These are phyloP conservation scores for Calonectria crousiana DNA, from an alignment of 2,329 filamentous ascomycete species.

Conservation along the genomic window DNA sequence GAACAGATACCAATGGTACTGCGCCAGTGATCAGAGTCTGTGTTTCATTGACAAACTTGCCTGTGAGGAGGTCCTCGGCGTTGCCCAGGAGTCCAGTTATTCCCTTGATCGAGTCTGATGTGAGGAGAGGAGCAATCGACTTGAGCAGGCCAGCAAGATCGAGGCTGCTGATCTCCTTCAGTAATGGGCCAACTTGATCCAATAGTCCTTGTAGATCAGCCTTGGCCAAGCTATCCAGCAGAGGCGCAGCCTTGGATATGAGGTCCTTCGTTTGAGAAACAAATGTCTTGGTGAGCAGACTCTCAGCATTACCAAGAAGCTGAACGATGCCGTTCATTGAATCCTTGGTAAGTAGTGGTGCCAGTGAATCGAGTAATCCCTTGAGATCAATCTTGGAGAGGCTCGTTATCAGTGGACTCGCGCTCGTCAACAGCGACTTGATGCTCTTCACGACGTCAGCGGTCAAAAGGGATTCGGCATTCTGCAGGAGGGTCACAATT, in stretches of 20 bases:
- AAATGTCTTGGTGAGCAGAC: neutral
- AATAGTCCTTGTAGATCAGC: constrained; percentile 50
- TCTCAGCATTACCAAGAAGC: neutral
- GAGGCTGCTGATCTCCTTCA: constrained; percentile 47
- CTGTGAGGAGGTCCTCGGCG: constrained; percentile 44
- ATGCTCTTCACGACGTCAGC: constrained; percentile 37
- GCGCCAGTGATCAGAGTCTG: constrained; percentile 45
- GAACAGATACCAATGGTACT: constrained; percentile 38
- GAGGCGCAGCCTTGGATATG: neutral
- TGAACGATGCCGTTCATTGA: neutral
- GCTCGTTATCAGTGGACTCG: constrained; percentile 37
- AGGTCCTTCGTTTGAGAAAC: neutral
- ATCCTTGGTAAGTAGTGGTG: constrained; percentile 17
- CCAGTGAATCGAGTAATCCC: constrained; percentile 42
- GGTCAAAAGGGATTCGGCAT: constrained; percentile 34
- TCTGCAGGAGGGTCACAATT: neutral
- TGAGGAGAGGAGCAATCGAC: constrained; percentile 44
- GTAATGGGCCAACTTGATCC: constrained; percentile 49
- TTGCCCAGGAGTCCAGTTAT: constrained; percentile 48
- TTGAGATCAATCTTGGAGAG: constrained; percentile 50
- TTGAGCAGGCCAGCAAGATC: constrained; percentile 47
- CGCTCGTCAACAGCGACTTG: constrained; percentile 11
- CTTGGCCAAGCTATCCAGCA: constrained; percentile 26
- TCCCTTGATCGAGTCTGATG: constrained; percentile 43
- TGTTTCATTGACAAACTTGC: constrained; percentile 45